Percentiles rank a stretch among this genome's conserved stretches.
phyloP scores from a whole-genome alignment of 2,329 filamentous ascomycete species.

The Zelopaecilomyces penicillatus region DNA sequence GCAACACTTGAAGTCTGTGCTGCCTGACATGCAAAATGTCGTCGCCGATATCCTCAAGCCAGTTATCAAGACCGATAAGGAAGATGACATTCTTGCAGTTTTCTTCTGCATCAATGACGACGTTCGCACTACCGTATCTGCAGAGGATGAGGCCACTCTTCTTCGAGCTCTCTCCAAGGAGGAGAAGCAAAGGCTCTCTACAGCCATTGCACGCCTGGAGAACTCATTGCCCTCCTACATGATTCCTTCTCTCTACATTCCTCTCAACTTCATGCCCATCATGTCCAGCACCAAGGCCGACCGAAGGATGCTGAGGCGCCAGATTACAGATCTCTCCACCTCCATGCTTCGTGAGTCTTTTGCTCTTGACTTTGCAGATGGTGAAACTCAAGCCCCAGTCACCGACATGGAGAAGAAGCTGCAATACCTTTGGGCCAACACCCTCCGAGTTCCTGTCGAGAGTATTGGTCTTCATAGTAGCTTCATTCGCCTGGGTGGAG shows the following conservation, averaged over 20 bases:
- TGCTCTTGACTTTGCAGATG: not conserved
- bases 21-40: not conserved
- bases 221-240: not conserved
- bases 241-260: not conserved
- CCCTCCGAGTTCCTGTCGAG: not conserved
- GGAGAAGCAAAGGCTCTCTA: not conserved
- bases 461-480: not conserved
- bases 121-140: too few relatives aligned
- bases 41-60: not conserved
- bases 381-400: not conserved
- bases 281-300: too few relatives aligned
- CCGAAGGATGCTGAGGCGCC: too few relatives aligned
- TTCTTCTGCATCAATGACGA: too few relatives aligned
- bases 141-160: not conserved
- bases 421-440: not conserved
- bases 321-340: too few relatives aligned
- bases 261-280: too few relatives aligned
- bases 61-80: too few relatives aligned
- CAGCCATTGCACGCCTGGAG: too few relatives aligned
- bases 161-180: not conserved
- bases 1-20: not conserved
- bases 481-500: slow-evolving; percentile 2
- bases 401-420: not conserved
- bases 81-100: too few relatives aligned
- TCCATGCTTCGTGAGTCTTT: not conserved